Conservation (phyloP, 73 alveolate species). For the Tetrahymena borealis region DNA sequence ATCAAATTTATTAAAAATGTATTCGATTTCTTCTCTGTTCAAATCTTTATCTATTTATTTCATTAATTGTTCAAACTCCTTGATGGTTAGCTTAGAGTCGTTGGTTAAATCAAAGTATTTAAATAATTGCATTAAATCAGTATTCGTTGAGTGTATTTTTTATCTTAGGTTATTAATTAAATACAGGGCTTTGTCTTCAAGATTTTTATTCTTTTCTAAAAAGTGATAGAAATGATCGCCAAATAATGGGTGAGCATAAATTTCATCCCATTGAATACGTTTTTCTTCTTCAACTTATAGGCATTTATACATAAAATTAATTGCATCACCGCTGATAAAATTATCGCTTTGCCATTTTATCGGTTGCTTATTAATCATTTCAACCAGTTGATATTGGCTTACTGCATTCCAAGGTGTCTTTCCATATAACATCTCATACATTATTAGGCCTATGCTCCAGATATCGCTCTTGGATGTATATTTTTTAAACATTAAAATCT, state of each 20-base stretch:
- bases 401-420: conserved; percentile 38
- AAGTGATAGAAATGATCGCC: conserved; percentile 9
- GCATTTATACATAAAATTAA: conserved; percentile 17
- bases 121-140: not conserved
- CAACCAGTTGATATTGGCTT: not conserved
- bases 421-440: conserved; percentile 59
- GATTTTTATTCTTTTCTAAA: not conserved
- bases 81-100: not conserved
- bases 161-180: conserved; percentile 6
- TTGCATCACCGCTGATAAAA: not conserved
- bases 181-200: not conserved
- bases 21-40: conserved; percentile 39
- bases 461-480: conserved; percentile 86
- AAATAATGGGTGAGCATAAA: conserved; percentile 30
- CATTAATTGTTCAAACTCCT: conserved; percentile 2
- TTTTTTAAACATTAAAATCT: conserved; percentile 77
- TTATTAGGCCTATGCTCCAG: conserved; percentile 92
- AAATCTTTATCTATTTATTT: conserved; percentile 8
- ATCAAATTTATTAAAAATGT: conserved; percentile 38
- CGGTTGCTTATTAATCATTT: conserved; percentile 3
- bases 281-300: conserved; percentile 16
- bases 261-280: conserved; percentile 22
- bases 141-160: not conserved
- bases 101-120: not conserved
- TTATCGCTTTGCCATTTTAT: not conserved